A percentile compares a stretch with the other conserved stretches of the same genome.
Conservation (phyloP, 2,329 filamentous ascomycete species). For the Bimuria novae-zelandiae region DNA sequence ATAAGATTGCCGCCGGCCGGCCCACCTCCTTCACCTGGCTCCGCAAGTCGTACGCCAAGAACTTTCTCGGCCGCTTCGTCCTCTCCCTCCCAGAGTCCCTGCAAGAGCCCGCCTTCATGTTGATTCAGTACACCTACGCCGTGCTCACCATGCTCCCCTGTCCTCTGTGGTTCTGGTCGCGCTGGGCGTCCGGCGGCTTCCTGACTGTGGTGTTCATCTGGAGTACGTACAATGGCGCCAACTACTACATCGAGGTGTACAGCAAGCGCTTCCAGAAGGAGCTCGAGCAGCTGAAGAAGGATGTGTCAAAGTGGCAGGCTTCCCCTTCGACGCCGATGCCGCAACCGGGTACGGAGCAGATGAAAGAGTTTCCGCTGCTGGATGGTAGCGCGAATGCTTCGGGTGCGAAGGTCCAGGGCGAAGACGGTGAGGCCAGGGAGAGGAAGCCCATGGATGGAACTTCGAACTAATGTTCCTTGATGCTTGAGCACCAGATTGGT, state of each 20-base stretch:
- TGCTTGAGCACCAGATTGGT: background rate
- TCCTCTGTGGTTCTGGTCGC: constrained; percentile 91
- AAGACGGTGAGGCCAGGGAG: background rate
- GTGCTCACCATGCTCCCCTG: constrained; percentile 93
- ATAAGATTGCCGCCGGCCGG: constrained; percentile 93
- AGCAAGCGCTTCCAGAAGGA: constrained; percentile 97
- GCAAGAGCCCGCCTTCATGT: constrained; percentile 92
- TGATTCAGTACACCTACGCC: constrained; percentile 92
- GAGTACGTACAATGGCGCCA: constrained; percentile 96
- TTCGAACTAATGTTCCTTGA: background rate
- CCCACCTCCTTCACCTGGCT: constrained; percentile 98
- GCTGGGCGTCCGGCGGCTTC: constrained; percentile 77
- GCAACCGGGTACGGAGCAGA: background rate
- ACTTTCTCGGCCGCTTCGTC: constrained; percentile 85
- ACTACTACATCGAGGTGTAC: constrained; percentile 98
- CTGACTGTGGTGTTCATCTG: constrained; percentile 83
- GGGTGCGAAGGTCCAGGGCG: background rate
- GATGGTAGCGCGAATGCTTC: constrained; percentile 1
- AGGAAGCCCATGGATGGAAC: background rate
- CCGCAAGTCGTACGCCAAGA: constrained; percentile 85
- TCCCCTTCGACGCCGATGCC: constrained; percentile 26
- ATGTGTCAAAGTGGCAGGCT: constrained; percentile 85
- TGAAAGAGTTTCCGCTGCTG: constrained; percentile 6
- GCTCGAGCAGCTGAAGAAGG: constrained; percentile 82
- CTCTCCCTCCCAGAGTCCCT: constrained; percentile 73